Evolutionary conservation across 2,329 filamentous ascomycete species (phyloP), one percentile per base, ranked within the genome.

Genomic region (Trichoderma koningiopsis): DNA sequence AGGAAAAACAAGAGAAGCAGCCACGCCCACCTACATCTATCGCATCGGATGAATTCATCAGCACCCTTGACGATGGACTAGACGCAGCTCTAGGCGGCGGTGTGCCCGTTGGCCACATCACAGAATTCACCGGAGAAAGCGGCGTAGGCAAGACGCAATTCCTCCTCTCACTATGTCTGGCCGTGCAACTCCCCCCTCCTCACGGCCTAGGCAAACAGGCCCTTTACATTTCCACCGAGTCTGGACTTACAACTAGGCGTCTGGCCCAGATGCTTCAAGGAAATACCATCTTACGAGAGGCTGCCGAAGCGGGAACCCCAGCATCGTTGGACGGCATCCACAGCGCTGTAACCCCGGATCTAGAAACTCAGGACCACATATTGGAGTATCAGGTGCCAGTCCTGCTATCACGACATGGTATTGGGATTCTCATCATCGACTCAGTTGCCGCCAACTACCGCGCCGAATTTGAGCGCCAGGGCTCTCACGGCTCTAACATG

Each of bases 111-210:
- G 92, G 94, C 58, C 91, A 91, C 79, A 84, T 99, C 76, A 94
- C 93, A 8, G 96, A 99, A 79, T 86, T 99, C 71, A 92, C 93
- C 1, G 96, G 96, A 70, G 96, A 98, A 83, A 97, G 93, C 72
- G 96, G 94, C 74, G 92, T 90, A 73, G 96, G 95, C 76, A 99
- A 99, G 85, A 97, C 96, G 1, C 96, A 99, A 79, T 89, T 97
- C 76, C 89, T 98, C 33, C 87, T 98, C 33, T 90, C 91, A 27
- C 86, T 99, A 33, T 89, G 97, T 56, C 89, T 98, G 40, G 87
- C 94, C 37, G 90, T 91, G 19, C 96, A 99, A 79, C 89, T 98
- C 5, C 89, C 92, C 2, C 81, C 88, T 0, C 92, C 93, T 0
- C 84, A 85, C 53, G 93, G 93, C 6, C 85, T 94, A 0, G 87